A percentile compares a stretch with the other conserved stretches of the same genome.
Conservation (phyloP, 345 rosid species). For the Lepidium sativum region DNA sequence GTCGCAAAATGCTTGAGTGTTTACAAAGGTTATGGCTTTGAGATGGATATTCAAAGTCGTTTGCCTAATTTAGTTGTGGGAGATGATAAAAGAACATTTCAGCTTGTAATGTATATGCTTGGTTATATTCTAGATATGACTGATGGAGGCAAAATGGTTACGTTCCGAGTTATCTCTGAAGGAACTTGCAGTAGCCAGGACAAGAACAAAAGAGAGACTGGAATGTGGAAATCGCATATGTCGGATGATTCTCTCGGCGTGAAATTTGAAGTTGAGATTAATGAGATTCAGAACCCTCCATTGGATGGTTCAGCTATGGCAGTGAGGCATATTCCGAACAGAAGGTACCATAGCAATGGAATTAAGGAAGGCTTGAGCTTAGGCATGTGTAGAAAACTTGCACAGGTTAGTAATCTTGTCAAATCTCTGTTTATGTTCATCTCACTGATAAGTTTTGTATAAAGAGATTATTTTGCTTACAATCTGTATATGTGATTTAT, state of each 20-base stretch:
- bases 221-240: constrained; percentile 42
- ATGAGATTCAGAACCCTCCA: constrained; percentile 31
- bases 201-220: constrained; percentile 40
- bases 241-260: constrained; percentile 42
- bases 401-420: constrained; percentile 47
- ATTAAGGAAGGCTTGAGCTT: constrained; percentile 64
- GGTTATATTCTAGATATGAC: constrained; percentile 63
- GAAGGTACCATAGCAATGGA: constrained; percentile 39
- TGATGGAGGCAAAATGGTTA: constrained; percentile 48
- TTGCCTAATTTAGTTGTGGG: constrained; percentile 75
- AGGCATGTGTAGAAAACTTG: constrained; percentile 87
- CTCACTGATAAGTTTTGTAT: background rate
- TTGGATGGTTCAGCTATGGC: constrained; percentile 34
- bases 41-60: constrained; percentile 55
- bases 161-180: constrained; percentile 46
- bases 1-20: constrained; percentile 79
- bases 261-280: constrained; percentile 67
- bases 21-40: constrained; percentile 59
- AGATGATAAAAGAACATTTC: constrained; percentile 78
- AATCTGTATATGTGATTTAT: background rate
- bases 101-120: constrained; percentile 87
- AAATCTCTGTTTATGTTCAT: background rate
- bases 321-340: constrained; percentile 22
- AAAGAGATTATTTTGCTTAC: background rate
- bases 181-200: constrained; percentile 39